Evolutionary conservation across 2,329 filamentous ascomycete genomes (phyloP), one percentile per base, ranked within the genome.

Genomic region (Pyricularia pennisetigena): DNA sequence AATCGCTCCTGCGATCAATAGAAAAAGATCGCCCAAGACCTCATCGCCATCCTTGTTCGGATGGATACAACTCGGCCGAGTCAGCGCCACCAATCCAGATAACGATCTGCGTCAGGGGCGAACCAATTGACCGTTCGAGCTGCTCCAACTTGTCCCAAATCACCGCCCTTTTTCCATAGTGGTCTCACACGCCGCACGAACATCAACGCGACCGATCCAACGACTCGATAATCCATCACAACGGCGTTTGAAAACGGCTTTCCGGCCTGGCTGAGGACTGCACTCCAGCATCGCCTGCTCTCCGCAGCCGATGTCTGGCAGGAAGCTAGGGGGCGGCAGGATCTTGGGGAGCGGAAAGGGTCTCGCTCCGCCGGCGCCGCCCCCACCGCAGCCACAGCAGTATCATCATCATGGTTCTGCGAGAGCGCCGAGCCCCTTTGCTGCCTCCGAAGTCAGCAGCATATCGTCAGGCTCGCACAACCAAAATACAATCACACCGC

Each of bases 241-340:
- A 49, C 41, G 41, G 20, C 20, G 41, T 49, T 2, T 16, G n/a
- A 20, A 49, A 32, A 62, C 6, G 14, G 9, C 3, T 16, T 28
- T 12, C 3, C 16, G 14, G 59, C 26, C 59, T 62, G 59, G 24
- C 7, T 28, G 59, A 62, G 59, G 24, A 28, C 59, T 26, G 24
- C 59, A 28, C 59, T 62, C 63, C 41, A 66, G 65, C 65, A 57
- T 66, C 41, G 65, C 26, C 65, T 57, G 65, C 35, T 54, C 29
- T 29, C 41, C 29, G 65, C 41, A 23, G 61, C 20, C 59, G 78
- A 97, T 97, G 93, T 90, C 93, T 74, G 86, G 68, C 79, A 88
- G 92, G 82, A 94, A 91, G 83, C 86, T 97, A 78, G 94, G 94
- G 79, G 94, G 94, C 80, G 94, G 94, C 78, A 89, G 94, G 81